Base-by-base conservation (phyloP, 163 green algal genomes). In the Chloromonas sp. region DNA sequence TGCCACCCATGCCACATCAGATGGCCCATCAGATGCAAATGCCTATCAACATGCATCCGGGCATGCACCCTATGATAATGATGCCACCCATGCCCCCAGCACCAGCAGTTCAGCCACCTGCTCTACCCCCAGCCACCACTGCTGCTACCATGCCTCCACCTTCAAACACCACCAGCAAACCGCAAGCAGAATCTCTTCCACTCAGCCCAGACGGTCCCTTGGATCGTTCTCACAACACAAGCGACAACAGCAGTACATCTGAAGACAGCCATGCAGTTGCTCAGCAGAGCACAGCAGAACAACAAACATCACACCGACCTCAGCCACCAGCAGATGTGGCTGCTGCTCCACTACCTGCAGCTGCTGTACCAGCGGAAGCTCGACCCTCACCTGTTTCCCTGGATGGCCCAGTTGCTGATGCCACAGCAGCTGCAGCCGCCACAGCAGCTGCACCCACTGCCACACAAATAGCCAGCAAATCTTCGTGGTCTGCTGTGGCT, bases 401-500 rank as follows among this genome's bases (percentile, higher is more conserved):
- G 11, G 59, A 3, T 61, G 66, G 2, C 36, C 61, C 66, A 3
- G 66, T 61, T 85, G 82, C 3, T 11, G 66, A 74, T 74, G 66
- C 66, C 79, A 60, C 82, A 86, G 60, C 70, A 82, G 77, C 84
- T 83, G 76, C 84, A 87, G n/a, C 79, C 81, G 14, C 66, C 8
- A 59, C 79, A 84, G 58, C 83, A 86, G 80, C 84, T 81, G 80
- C 84, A 83, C 1, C 71, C 79, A 71, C 84, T 79, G 84, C n/a
- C 58, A 62, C 79, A 78, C 1, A 36, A 36, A 36, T 36, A 36
- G 36, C 36, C 36, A 36, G 36, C 36, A 36, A 36, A 36, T 36
- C 36, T 36, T 36, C 36, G 36, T 36, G 36, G 36, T 36, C 36
- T 36, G 36, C 36, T 36, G 36, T 36, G 36, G 36, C 36, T 36